Percentiles rank a stretch among this genome's conserved stretches.
Evolutionary conservation across 352 stramenopile genomes (phyloP).

Genomic region (Phytophthora pseudosyringae): DNA sequence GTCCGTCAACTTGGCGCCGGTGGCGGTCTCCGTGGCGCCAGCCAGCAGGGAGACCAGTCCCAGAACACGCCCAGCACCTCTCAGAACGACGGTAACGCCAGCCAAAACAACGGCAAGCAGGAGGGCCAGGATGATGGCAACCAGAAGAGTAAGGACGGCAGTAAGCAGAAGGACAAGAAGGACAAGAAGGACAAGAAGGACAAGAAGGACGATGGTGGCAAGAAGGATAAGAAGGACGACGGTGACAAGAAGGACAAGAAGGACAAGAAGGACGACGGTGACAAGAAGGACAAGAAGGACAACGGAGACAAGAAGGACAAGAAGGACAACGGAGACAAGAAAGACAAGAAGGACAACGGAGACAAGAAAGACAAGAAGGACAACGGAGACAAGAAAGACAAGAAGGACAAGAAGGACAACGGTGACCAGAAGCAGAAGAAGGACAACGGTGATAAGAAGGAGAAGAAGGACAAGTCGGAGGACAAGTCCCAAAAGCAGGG

Average conservation of each 20-base stretch:
- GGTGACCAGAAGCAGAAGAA: constrained; percentile 1
- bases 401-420: constrained; percentile 5
- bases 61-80: constrained; percentile 17
- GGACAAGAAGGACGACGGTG: neutral
- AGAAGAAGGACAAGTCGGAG: constrained; percentile 6
- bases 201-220: constrained; percentile 2
- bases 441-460: neutral
- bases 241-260: constrained; percentile 6
- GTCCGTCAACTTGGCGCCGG: constrained; percentile 6
- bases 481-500: constrained; percentile 2
- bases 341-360: neutral
- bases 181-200: constrained; percentile 11
- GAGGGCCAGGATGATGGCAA: neutral
- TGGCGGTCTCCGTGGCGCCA: constrained; percentile 11
- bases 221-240: constrained; percentile 10
- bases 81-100: constrained; percentile 6
- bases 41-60: constrained; percentile 5
- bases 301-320: neutral
- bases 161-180: constrained; percentile 5
- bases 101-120: constrained; percentile 10
- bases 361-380: neutral
- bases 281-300: constrained; percentile 5
- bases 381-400: neutral
- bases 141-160: constrained; percentile 1
- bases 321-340: neutral